phyloP scores from a whole-genome alignment of 139 green algal species.

The Tetradesmus obliquus region DNA sequence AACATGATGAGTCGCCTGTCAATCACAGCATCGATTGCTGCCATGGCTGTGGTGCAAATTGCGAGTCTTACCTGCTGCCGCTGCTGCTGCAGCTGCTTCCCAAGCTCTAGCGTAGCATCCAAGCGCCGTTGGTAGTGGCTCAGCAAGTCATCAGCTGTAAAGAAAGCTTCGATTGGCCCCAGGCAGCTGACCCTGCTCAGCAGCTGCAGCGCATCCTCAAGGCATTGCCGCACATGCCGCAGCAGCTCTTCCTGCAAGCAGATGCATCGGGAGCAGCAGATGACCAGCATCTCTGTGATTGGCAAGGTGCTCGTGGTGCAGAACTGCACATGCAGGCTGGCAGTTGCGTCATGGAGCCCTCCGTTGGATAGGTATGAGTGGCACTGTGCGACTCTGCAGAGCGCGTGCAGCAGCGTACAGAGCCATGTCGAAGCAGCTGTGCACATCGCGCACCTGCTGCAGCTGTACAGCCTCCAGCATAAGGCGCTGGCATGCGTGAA shows the following conservation, averaged over 20 bases:
- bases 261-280: background rate
- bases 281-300: too few relatives aligned
- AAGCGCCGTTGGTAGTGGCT: conserved; percentile 9
- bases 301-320: background rate
- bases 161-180: conserved; percentile 22
- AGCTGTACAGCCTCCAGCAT: conserved; percentile 10
- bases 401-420: background rate
- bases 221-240: background rate
- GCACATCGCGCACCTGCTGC: conserved; percentile 3
- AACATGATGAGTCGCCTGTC: background rate
- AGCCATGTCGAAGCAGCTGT: background rate
- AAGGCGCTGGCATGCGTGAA: background rate
- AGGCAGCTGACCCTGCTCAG: conserved; percentile 20
- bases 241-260: conserved; percentile 21
- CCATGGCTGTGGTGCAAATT: background rate
- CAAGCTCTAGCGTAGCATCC: background rate
- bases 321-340: background rate
- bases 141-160: conserved; percentile 35
- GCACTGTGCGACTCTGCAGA: too few relatives aligned
- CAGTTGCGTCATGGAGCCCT: too few relatives aligned
- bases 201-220: conserved; percentile 24
- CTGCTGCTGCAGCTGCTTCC: background rate
- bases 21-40: background rate
- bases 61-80: conserved; percentile 19
- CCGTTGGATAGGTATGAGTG: too few relatives aligned